Base-by-base conservation (phyloP, 2,329 filamentous ascomycete genomes). In the Penicillium sp. region DNA sequence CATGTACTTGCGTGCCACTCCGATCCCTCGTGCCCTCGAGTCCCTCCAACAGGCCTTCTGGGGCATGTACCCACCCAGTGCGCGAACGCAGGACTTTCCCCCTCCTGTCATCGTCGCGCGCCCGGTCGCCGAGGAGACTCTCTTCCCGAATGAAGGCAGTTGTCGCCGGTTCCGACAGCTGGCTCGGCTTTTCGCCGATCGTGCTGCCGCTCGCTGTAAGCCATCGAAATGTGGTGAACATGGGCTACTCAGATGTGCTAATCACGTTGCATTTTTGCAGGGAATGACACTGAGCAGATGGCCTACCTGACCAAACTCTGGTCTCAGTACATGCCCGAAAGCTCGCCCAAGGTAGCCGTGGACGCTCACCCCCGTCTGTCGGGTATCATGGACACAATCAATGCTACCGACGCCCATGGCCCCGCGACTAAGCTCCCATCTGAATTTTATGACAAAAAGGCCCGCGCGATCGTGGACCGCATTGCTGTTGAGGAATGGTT, bases 401-500 rank as follows among this genome's bases (percentile, higher is more conserved):
- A 96, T 65, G 82, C 88, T 5, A 95, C 89, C 0, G 76, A 86
- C 9, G 91, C 90, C 2, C 93, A 97, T 65, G 88, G 88, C 0
- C 81, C 86, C 0, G 79, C 80, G 9, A 96, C 90, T 0, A 82
- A 78, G 39, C 77, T 97, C 3, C 93, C 93, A 0, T 75, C 77
- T 8, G 86, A 90, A 53, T 97, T 98, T 68, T 97, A 97, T 69
- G 89, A 96, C 62, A 65, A 77, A 13, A 85, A 84, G 62, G 82
- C 79, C 4, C 77, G 82, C 43, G 75, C 76, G 3, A 85, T 90
- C 51, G 81, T 93, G 48, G 82, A 86, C 48, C 75, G 76, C 33
- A 82, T 96, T 49, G 82, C 80, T 27, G 83, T 90, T 0, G 90
- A 98, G 61, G 93, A 97, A 71, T 97, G 93, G 93, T 97, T 86